A percentile compares a stretch with the other conserved stretches of the same genome.
Evolutionary conservation across 2,329 filamentous ascomycete genomes (phyloP).

Genomic region (Chalaropsis thielavioides): DNA sequence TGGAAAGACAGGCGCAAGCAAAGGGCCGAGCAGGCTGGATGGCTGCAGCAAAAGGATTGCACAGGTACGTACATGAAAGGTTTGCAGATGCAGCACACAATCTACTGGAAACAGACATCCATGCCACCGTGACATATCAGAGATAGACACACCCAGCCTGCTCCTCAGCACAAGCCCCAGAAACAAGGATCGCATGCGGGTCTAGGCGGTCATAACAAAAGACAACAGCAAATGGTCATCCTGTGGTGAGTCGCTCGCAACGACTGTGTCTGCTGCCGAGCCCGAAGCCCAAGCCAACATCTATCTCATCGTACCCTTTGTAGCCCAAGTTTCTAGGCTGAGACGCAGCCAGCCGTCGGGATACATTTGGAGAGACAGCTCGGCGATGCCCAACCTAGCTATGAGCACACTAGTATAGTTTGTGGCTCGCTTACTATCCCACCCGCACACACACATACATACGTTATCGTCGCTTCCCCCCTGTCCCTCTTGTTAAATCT

Average conservation of each 20-base stretch:
- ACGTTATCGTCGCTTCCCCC: too few relatives aligned
- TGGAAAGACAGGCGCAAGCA: too few relatives aligned
- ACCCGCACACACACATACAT: background rate
- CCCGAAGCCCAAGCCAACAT: background rate
- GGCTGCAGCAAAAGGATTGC: too few relatives aligned
- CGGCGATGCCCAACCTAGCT: background rate
- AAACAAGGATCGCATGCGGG: background rate
- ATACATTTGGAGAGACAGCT: background rate
- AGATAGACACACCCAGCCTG: too few relatives aligned
- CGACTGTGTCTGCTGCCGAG: background rate
- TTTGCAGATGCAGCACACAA: too few relatives aligned
- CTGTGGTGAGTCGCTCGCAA: background rate
- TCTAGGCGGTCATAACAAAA: background rate
- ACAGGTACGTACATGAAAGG: too few relatives aligned
- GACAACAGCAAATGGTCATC: background rate
- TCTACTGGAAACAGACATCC: too few relatives aligned
- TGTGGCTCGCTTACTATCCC: background rate
- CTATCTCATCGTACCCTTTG: background rate
- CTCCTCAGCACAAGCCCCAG: background rate
- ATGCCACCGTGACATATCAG: too few relatives aligned
- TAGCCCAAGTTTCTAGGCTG: background rate
- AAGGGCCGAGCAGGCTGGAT: too few relatives aligned
- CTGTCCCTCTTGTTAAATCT: too few relatives aligned
- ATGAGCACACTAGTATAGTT: background rate
- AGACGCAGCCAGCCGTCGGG: background rate